phyloP scores from a whole-genome alignment of 371 early-diverging fungal species.

The Syncephalastrum contaminatum region DNA sequence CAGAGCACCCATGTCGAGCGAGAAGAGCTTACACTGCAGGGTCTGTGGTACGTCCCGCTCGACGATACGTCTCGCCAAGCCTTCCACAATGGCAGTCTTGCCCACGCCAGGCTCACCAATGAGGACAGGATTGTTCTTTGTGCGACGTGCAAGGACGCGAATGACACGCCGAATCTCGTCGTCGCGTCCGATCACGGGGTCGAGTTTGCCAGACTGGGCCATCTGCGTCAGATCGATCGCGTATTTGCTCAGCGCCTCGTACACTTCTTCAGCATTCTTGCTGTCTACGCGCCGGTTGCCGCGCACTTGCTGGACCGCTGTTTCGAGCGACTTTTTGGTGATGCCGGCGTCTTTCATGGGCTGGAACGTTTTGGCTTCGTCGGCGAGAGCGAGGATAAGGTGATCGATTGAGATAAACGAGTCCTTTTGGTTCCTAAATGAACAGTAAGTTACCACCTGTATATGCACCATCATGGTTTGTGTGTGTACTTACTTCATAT shows the following conservation, averaged over 20 bases:
- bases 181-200: constrained; percentile 91
- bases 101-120: constrained; percentile 94
- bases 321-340: constrained; percentile 69
- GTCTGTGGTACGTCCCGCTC: constrained; percentile 91
- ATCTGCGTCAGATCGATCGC: constrained; percentile 87
- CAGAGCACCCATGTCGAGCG: constrained; percentile 96
- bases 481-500: constrained; percentile 49
- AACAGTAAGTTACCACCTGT: too few relatives aligned
- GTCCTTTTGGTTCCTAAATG: constrained; percentile 66
- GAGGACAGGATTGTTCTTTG: constrained; percentile 91
- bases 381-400: constrained; percentile 78
- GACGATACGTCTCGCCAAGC: constrained; percentile 96
- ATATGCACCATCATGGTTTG: too few relatives aligned
- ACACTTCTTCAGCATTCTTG: constrained; percentile 82
- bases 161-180: constrained; percentile 84
- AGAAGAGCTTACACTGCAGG: constrained; percentile 84
- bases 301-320: constrained; percentile 77
- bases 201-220: constrained; percentile 74
- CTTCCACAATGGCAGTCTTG: constrained; percentile 96
- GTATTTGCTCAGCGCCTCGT: constrained; percentile 89
- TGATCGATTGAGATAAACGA: constrained; percentile 88
- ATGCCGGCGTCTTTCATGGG: constrained; percentile 72
- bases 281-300: constrained; percentile 85
- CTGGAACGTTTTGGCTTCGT: constrained; percentile 59
- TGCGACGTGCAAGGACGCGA: constrained; percentile 78